A percentile compares a stretch with the other conserved stretches of the same genome.
phyloP scores from a whole-genome alignment of 257 asterid species.

The Eucommia ulmoides region DNA sequence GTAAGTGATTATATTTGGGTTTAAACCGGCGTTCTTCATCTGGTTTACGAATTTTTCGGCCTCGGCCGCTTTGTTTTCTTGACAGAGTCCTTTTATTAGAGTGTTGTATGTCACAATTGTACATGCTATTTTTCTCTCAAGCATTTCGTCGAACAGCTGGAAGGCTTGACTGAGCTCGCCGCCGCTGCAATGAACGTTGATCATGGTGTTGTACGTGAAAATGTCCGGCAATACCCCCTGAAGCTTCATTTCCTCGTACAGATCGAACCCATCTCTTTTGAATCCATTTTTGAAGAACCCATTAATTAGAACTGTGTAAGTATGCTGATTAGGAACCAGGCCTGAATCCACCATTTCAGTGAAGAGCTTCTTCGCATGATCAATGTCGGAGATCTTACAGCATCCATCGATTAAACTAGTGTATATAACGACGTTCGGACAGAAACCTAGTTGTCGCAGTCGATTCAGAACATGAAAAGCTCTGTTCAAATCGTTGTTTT shows the following conservation, averaged over 20 bases:
- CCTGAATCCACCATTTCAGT: constrained; percentile 36
- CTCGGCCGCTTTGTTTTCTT: constrained; percentile 23
- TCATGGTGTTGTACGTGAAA: constrained; percentile 38
- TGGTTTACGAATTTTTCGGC: constrained; percentile 37
- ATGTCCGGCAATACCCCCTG: constrained; percentile 49
- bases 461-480: constrained; percentile 34
- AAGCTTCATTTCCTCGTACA: constrained; percentile 48
- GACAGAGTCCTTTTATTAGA: constrained; percentile 53
- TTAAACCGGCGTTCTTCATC: constrained; percentile 43
- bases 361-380: constrained; percentile 38
- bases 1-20: constrained; percentile 47
- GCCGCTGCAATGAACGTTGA: constrained; percentile 33
- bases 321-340: constrained; percentile 49
- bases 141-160: constrained; percentile 45
- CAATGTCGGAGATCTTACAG: constrained; percentile 40
- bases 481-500: constrained; percentile 28
- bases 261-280: constrained; percentile 46
- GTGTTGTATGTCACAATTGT: constrained; percentile 64
- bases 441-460: constrained; percentile 30
- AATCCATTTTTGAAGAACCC: constrained; percentile 48
- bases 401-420: constrained; percentile 68
- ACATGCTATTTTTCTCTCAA: constrained; percentile 34
- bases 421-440: constrained; percentile 53
- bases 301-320: constrained; percentile 52
- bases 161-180: constrained; percentile 34